These are phyloP conservation scores for Clavulina sp. DNA, from an alignment of 768 basidiomycete species.

Conservation along the genomic window DNA sequence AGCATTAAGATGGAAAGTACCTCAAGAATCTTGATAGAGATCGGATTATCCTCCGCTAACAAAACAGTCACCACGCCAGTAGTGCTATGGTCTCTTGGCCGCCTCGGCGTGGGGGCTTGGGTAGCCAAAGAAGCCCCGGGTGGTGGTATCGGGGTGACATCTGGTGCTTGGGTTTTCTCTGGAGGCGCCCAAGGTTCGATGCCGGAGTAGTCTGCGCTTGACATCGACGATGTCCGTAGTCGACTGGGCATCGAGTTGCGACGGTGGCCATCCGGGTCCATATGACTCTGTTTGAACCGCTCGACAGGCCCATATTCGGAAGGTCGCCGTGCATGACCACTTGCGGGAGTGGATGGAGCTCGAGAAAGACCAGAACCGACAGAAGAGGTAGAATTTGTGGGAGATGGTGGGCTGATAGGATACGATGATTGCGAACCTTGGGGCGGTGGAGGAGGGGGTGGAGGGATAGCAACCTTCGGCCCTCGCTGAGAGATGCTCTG, in stretches of 20 bases:
- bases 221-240: constrained; percentile 69
- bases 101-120: constrained; percentile 7
- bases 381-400: constrained; percentile 80
- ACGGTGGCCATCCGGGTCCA: constrained; percentile 44
- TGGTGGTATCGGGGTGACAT: too few species aligned
- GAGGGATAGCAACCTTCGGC: background rate
- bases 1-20: background rate
- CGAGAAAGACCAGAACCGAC: constrained; percentile 81
- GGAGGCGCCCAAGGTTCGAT: constrained; percentile 23
- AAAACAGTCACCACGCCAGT: constrained; percentile 88
- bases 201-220: constrained; percentile 41
- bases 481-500: constrained; percentile 61
- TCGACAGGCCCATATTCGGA: constrained; percentile 81
- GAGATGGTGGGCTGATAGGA: constrained; percentile 63
- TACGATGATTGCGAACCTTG: background rate
- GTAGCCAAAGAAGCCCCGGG: constrained; percentile 73
- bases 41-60: constrained; percentile 94
- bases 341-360: constrained; percentile 55
- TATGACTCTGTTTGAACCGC: constrained; percentile 67
- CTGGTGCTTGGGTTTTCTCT: constrained; percentile 24
- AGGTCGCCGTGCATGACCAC: constrained; percentile 61
- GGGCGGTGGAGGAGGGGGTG: background rate
- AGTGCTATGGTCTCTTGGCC: constrained; percentile 42
- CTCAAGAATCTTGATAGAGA: constrained; percentile 93
- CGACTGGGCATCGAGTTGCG: constrained; percentile 78